Conservation (phyloP, 805 yeast species). For the Saccharomycopsis sp. region DNA sequence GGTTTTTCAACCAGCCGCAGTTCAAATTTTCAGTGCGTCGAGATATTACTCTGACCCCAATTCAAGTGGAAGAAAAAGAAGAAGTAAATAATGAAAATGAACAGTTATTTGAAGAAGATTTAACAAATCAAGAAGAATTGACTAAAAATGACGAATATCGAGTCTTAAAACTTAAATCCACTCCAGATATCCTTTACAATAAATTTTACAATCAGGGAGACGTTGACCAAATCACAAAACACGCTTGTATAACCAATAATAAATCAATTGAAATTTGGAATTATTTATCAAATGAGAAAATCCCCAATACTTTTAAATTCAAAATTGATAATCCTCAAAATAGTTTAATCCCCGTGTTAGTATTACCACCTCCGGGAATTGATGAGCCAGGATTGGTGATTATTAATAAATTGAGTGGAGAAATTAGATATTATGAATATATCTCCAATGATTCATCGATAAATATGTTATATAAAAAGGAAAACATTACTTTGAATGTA, state of each 20-base stretch:
- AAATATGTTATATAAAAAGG: conserved; percentile 39
- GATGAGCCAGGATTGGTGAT: conserved; percentile 61
- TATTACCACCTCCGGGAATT: conserved; percentile 40
- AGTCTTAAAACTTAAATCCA: conserved; percentile 44
- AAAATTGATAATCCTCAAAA: too few species aligned
- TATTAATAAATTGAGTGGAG: conserved; percentile 48
- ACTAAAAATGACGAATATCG: conserved; percentile 50
- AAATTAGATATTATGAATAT: conserved; percentile 60
- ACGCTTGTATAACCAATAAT: conserved; percentile 37
- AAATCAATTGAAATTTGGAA: conserved; percentile 56
- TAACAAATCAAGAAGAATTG: too few species aligned
- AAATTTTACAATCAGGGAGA: conserved; percentile 27
- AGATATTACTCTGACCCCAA: too few species aligned
- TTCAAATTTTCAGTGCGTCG: too few species aligned
- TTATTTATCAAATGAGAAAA: conserved; percentile 48
- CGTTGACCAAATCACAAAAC: conserved; percentile 36
- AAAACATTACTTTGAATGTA: conserved; percentile 27
- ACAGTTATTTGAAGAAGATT: too few species aligned
- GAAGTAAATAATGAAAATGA: too few species aligned
- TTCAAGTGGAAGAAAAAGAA: too few species aligned
- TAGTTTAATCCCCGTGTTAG: too few species aligned
- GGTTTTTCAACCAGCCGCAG: too few species aligned
- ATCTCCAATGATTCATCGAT: conserved; percentile 60
- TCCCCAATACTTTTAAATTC: too few species aligned
- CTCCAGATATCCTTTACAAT: conserved; percentile 30